These are phyloP conservation scores for barley (Hordeum vulgare) DNA, from an alignment of 176 grass and related monocot species.

Conservation along the genomic window MorexV3_pseudomolecules_assembly NC_058518.1:449933941-449934440, in stretches of 20 bases:
- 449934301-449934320: background rate
- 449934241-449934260: background rate
- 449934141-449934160: slow-evolving; percentile 23
- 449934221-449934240: background rate
- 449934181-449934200: background rate
- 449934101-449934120: slow-evolving; percentile 25
- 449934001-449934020: slow-evolving; percentile 57
- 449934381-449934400: background rate
- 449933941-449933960: slow-evolving; percentile 40
- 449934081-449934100: slow-evolving; percentile 72
- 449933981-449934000: slow-evolving; percentile 37
- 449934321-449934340: background rate
- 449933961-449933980: slow-evolving; percentile 28
- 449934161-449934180: background rate
- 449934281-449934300: background rate
- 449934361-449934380: background rate
- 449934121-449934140: slow-evolving; percentile 1
- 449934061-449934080: slow-evolving; percentile 93
- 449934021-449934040: slow-evolving; percentile 62
- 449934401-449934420: background rate
- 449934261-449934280: background rate
- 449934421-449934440: background rate
- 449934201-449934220: background rate
- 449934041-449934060: slow-evolving; percentile 51
- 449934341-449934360: background rate